These are phyloP conservation scores for Leccinum aurantiacum DNA, from an alignment of 768 basidiomycete genomes.

Conservation along the genomic window DNA sequence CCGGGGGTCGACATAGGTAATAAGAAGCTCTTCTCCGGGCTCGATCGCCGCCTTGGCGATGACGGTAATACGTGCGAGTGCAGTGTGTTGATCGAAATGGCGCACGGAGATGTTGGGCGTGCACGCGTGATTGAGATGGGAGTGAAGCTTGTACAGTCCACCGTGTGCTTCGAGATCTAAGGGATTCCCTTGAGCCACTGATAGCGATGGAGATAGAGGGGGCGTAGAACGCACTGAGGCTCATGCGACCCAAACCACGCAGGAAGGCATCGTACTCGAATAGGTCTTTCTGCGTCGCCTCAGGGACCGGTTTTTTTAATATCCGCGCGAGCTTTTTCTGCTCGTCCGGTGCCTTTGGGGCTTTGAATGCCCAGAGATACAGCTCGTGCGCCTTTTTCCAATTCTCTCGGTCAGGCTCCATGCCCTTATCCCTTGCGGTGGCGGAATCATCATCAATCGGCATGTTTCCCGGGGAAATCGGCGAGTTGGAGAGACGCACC, in stretches of 20 bases:
- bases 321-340: constrained; percentile 50
- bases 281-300: constrained; percentile 53
- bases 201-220: not conserved
- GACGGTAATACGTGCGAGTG: constrained; percentile 73
- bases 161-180: constrained; percentile 83
- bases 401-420: constrained; percentile 58
- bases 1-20: constrained; percentile 76
- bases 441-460: not conserved
- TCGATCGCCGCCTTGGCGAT: constrained; percentile 65
- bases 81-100: constrained; percentile 67
- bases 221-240: constrained; percentile 43
- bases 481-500: constrained; percentile 7
- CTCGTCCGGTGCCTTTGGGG: constrained; percentile 48
- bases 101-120: constrained; percentile 76
- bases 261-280: constrained; percentile 81
- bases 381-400: constrained; percentile 69
- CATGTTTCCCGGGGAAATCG: not conserved
- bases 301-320: constrained; percentile 46
- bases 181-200: not conserved
- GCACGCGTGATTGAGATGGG: constrained; percentile 87
- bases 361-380: constrained; percentile 61
- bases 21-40: constrained; percentile 69
- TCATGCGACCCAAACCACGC: constrained; percentile 72
- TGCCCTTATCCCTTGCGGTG: constrained; percentile 31
- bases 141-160: constrained; percentile 82